Base-by-base conservation (phyloP, 139 green algal species). In the Microglena sp. region DNA sequence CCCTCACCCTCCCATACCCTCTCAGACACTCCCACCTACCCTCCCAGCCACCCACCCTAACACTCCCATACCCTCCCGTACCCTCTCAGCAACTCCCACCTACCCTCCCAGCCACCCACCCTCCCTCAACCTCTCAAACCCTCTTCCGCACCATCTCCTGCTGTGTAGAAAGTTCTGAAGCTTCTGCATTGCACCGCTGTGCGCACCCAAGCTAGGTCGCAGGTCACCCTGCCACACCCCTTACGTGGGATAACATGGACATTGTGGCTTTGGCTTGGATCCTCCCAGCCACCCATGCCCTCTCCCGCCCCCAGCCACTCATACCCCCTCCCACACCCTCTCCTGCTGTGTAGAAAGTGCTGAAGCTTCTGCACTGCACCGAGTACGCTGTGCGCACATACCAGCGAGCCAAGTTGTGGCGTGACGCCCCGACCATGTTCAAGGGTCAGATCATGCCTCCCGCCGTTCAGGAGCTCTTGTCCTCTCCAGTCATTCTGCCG, bases 341-440 rank as follows among this genome's bases (percentile, higher is more conserved):
- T 31, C 7, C 15, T n/a, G 8, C 11, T 46, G 8, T 53, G 44
- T 68, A 80, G 73, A 79, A 78, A 62, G 74, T 79, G 11, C 62
- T 78, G 43, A 33, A 40, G 33, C 69, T 84, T 53, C 55, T 84
- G 29, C 68, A 68, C 57, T 67, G 34, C 46, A 80, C 71, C 4
- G 78, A 84, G 62, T 64, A 59, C n/a, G 71, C 76, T 2, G 72
- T 81, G 36, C 74, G 74, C 32, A 74, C 69, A 3, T 81, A 71
- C 40, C 56, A 78, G 71, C 78, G 78, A 28, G 69, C 65, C 35
- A 76, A 74, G 62, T 29, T 80, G 15, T 84, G 74, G 74, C 33
- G 78, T 31, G 78, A 81, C 7, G 50, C 72, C 4, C 60, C 71
- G 0, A 45, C 63, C 62, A 55, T 66, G 60, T 72, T 62, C 56